A percentile compares a stretch with the other conserved stretches of the same genome.
These are phyloP conservation scores for Trebouxia sp. DNA, from an alignment of 139 green algal genomes.

Conservation along the genomic window DNA sequence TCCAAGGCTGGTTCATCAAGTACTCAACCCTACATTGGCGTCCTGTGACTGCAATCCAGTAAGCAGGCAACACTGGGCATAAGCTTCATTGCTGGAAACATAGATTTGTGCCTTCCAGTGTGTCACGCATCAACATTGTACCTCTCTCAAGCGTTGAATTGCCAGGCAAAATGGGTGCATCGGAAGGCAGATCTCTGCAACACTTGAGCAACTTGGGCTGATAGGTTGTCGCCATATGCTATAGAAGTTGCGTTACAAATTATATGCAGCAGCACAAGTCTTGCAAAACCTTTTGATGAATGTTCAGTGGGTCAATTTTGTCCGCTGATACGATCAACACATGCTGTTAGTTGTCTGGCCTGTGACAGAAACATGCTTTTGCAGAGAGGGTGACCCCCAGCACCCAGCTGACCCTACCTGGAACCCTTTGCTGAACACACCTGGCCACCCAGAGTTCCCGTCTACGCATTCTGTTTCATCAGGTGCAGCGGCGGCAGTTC, in stretches of 20 bases:
- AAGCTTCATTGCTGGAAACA: background rate
- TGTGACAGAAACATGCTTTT: background rate
- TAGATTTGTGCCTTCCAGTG: too few species aligned
- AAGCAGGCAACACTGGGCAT: background rate
- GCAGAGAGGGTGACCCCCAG: background rate
- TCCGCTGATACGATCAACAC: too few species aligned
- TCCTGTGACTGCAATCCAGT: constrained; percentile 9
- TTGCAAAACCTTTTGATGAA: too few species aligned
- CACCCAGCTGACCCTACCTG: background rate
- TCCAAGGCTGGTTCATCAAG: constrained; percentile 11
- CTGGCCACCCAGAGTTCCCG: constrained; percentile 6
- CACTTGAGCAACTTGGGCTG: too few species aligned
- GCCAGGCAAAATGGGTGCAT: too few species aligned
- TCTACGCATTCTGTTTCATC: background rate
- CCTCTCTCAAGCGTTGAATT: background rate
- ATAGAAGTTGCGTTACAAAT: too few species aligned
- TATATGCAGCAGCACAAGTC: too few species aligned
- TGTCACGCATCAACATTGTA: background rate
- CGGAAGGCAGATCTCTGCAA: too few species aligned
- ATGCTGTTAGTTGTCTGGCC: too few species aligned
- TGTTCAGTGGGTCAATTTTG: too few species aligned
- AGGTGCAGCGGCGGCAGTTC: background rate
- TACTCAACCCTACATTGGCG: background rate
- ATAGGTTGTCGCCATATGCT: too few species aligned
- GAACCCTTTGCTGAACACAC: background rate